Base-by-base conservation (phyloP, 202 grass and related monocot species). In the Zoysia matrella region DNA sequence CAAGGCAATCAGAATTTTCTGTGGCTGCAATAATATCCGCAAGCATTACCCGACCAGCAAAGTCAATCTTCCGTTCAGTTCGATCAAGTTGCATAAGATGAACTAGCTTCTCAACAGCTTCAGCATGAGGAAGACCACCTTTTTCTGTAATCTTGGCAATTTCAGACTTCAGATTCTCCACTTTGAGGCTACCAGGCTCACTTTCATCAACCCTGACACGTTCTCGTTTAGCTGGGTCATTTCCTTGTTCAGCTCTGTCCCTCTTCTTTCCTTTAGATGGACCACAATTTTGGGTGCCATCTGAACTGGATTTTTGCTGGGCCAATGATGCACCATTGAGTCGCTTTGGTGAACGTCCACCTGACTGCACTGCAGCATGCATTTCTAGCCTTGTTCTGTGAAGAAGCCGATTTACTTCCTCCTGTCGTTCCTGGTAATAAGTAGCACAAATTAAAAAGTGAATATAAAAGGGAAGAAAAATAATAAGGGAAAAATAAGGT, bases 391-490 rank as follows among this genome's bases (percentile, higher is more conserved):
- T 22, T 22, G 22, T 91, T 90, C 76, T 91, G 56, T 93, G 48
- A 55, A 98, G 84, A 81, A 95, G 90, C 5, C 70, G 80, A 85
- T 93, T 88, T 85, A 98, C 89, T 88, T 98, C 92, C 80, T 98
- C 95, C 85, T 98, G 95, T 6, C 89, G 90, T 64, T 98, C 90
- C 95, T 98, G 81, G 36, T 53, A 4, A 47, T 83, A 71, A 86
- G 58, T 43, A n/a, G 22, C 52, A 85, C 15, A 53, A 46, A 81
- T 74, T 56, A 84, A 54, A 22, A 12, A 65, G 62, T 42, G 22
- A 22, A 60, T 83, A 67, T 13, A 73, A 73, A 18, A 72, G 5
- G 49, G 1, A 61, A 11, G 1, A 36, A 13, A 74, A 51, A 64
- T 63, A 67, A 74, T 22, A 22, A 22, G 22, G 22, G 22, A 36